phyloP scores from a whole-genome alignment of 1,139 yeast genomes.

The Blastobotrys indianensis region DNA sequence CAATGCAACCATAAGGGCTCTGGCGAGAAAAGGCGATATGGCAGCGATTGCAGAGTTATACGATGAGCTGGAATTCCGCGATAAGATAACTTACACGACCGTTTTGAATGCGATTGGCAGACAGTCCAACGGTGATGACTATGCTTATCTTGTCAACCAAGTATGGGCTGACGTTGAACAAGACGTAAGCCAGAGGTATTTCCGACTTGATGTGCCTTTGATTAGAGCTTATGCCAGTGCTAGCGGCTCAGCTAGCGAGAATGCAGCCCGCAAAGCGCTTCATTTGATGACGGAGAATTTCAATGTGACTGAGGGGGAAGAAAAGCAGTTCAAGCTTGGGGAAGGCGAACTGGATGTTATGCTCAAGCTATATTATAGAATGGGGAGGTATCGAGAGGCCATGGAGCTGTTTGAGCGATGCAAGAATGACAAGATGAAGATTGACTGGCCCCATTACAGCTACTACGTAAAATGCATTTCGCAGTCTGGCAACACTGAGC shows the following conservation, averaged over 20 bases:
- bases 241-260: neutral
- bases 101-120: constrained; percentile 15
- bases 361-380: constrained; percentile 2
- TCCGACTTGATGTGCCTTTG: constrained; percentile 14
- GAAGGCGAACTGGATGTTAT: constrained; percentile 8
- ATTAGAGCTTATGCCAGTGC: constrained; percentile 15
- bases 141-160: constrained; percentile 1
- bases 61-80: constrained; percentile 13
- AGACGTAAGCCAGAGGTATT: constrained; percentile 4
- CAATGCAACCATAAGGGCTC: constrained; percentile 15
- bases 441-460: constrained; percentile 13
- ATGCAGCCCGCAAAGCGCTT: neutral
- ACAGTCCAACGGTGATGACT: constrained; percentile 6
- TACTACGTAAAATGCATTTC: constrained; percentile 11
- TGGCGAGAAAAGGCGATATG: constrained; percentile 10
- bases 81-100: constrained; percentile 17
- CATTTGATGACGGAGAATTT: neutral
- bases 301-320: neutral
- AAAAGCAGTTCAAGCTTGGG: constrained; percentile 1
- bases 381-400: constrained; percentile 4
- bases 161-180: constrained; percentile 16
- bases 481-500: constrained; percentile 7
- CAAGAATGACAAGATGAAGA: constrained; percentile 1
- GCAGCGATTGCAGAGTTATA: constrained; percentile 14
- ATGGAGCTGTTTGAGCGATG: constrained; percentile 7